Percentiles rank a stretch among this genome's conserved stretches.
Evolutionary conservation across 1,284 basidiomycete species (phyloP).

Genomic region (Trichosporon faecale): DNA sequence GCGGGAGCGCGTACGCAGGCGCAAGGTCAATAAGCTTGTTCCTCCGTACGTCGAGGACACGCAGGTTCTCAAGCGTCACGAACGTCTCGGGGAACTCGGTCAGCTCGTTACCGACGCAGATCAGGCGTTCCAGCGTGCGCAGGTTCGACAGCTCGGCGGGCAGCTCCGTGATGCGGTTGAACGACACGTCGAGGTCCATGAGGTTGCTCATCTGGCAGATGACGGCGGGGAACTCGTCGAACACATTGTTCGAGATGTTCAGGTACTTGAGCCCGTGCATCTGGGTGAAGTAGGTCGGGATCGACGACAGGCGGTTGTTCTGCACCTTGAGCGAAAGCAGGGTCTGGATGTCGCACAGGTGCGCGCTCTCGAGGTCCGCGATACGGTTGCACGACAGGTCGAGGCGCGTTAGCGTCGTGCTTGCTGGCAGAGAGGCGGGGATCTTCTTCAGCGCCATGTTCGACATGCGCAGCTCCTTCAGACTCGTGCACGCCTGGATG

Average conservation of each 20-base stretch:
- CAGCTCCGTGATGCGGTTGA: slow-evolving; percentile 81
- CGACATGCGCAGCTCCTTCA: slow-evolving; percentile 84
- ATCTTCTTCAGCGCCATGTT: slow-evolving; percentile 94
- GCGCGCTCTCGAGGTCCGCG: slow-evolving; percentile 80
- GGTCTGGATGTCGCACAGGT: slow-evolving; percentile 71
- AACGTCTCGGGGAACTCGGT: slow-evolving; percentile 70
- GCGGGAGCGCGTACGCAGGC: slow-evolving; percentile 66
- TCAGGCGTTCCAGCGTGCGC: slow-evolving; percentile 67
- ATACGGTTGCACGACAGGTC: slow-evolving; percentile 94
- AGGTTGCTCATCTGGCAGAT: slow-evolving; percentile 73
- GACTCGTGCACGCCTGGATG: slow-evolving; percentile 78
- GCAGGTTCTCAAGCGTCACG: slow-evolving; percentile 62
- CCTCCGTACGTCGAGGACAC: slow-evolving; percentile 73
- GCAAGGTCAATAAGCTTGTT: slow-evolving; percentile 76
- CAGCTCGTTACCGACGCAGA: slow-evolving; percentile 85
- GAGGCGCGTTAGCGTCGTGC: slow-evolving; percentile 71
- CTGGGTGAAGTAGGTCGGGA: slow-evolving; percentile 80
- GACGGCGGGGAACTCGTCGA: slow-evolving; percentile 72
- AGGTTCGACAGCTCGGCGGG: slow-evolving; percentile 77
- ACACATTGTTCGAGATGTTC: slow-evolving; percentile 97
- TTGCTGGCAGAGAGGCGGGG: slow-evolving; percentile 76
- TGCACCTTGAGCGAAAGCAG: slow-evolving; percentile 75
- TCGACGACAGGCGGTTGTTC: slow-evolving; percentile 86
- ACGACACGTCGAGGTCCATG: slow-evolving; percentile 87
- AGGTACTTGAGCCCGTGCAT: slow-evolving; percentile 71